These are phyloP conservation scores for Camellia oleifera DNA, from an alignment of 179 eudicot genomes.

Conservation along the genomic window DNA sequence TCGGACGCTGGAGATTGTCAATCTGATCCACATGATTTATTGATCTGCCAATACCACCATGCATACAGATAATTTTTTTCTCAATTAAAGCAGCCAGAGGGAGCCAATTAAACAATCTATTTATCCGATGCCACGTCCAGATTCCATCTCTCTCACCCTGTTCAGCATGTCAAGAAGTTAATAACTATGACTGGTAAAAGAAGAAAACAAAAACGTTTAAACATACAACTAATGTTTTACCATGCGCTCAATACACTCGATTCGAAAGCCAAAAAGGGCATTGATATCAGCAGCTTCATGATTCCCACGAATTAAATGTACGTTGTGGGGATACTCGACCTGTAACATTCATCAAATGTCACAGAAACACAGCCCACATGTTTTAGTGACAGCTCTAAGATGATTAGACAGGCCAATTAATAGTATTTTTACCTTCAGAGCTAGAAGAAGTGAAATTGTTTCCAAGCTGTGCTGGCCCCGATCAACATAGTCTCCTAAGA, in stretches of 20 bases:
- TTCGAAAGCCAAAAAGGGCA: slow-evolving; percentile 97
- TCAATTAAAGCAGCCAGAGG: slow-evolving; percentile 95
- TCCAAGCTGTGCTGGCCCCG: slow-evolving; percentile 99
- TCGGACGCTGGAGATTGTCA: slow-evolving; percentile 91
- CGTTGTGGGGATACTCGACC: slow-evolving; percentile 83
- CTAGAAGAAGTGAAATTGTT: slow-evolving; percentile 82
- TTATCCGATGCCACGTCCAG: slow-evolving; percentile 97
- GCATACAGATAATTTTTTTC: slow-evolving; percentile 97
- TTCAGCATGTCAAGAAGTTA: slow-evolving; percentile 15
- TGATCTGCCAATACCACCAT: slow-evolving; percentile 98
- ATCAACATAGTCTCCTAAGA: slow-evolving; percentile 96
- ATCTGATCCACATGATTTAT: slow-evolving; percentile 94
- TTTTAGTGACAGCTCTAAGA: background rate
- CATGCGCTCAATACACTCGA: slow-evolving; percentile 98
- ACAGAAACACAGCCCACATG: background rate
- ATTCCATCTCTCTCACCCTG: slow-evolving; percentile 99
- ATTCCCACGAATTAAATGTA: slow-evolving; percentile 95
- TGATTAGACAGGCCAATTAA: background rate
- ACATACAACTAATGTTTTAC: slow-evolving; percentile 35
- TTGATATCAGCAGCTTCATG: slow-evolving; percentile 99
- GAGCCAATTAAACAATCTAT: slow-evolving; percentile 95
- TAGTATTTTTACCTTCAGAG: slow-evolving; percentile 63
- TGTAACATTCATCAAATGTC: slow-evolving; percentile 24
- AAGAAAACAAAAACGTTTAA: background rate
- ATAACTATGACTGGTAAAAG: slow-evolving; percentile 4